These are phyloP conservation scores for Globomyces sp. DNA, from an alignment of 371 early-diverging fungal genomes.

Conservation along the genomic window DNA sequence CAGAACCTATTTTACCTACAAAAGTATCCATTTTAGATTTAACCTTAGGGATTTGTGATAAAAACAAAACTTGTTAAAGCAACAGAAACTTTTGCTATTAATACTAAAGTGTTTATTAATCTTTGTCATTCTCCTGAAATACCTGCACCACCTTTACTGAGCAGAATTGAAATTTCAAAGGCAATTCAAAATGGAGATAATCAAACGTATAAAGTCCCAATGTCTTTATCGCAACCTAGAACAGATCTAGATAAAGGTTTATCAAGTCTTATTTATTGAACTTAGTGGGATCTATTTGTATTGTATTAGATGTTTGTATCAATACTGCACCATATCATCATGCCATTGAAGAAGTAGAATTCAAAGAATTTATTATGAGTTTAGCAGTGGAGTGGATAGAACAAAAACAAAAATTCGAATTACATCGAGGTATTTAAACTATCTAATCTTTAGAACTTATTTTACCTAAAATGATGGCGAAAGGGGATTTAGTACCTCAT, in stretches of 20 bases:
- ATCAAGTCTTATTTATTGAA: slow-evolving; percentile 20
- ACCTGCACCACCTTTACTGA: slow-evolving; percentile 59
- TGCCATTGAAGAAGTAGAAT: slow-evolving; percentile 57
- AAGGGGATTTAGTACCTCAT: slow-evolving; percentile 61
- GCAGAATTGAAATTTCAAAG: slow-evolving; percentile 62
- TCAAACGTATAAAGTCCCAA: slow-evolving; percentile 64
- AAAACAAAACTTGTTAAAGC: slow-evolving; percentile 12
- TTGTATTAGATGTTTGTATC: slow-evolving; percentile 70
- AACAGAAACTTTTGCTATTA: background rate
- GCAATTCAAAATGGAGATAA: slow-evolving; percentile 62
- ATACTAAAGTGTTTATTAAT: slow-evolving; percentile 61
- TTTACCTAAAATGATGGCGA: slow-evolving; percentile 57
- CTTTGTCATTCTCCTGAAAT: slow-evolving; percentile 61
- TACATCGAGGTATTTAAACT: slow-evolving; percentile 50
- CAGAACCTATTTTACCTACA: too few species aligned
- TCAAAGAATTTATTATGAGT: slow-evolving; percentile 63
- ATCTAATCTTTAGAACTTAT: slow-evolving; percentile 51
- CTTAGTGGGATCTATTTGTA: slow-evolving; percentile 35
- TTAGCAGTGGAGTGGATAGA: slow-evolving; percentile 67
- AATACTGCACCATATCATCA: slow-evolving; percentile 58
- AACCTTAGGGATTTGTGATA: slow-evolving; percentile 9
- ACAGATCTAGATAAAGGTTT: slow-evolving; percentile 44
- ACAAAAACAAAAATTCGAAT: slow-evolving; percentile 46
- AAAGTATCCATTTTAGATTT: too few species aligned
- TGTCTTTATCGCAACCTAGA: slow-evolving; percentile 55